These are phyloP conservation scores for Paramecium caudatum DNA, from an alignment of 73 alveolate genomes.

Conservation along the genomic window DNA sequence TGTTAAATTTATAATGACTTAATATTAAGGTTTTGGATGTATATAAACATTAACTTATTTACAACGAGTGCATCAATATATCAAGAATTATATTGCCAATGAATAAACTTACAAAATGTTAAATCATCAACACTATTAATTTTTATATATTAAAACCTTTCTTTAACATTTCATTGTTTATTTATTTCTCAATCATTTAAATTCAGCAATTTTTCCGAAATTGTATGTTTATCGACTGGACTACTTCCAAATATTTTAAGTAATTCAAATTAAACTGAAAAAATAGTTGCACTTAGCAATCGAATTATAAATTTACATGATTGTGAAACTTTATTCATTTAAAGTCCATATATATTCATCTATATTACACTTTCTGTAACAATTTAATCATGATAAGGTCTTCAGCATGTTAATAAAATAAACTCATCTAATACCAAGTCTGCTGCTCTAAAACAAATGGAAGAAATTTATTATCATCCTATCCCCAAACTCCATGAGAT, in stretches of 20 bases:
- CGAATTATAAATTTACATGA: not conserved
- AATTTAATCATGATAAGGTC: not conserved
- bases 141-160: no score
- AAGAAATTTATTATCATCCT: constrained; percentile 97
- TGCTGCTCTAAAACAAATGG: constrained; percentile 97
- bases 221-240: constrained; percentile 47
- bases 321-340: constrained; percentile 11
- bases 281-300: not conserved
- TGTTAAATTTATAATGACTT: no score
- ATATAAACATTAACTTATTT: no score
- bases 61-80: no score
- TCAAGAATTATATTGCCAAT: no score
- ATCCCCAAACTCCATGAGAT: constrained; percentile 99
- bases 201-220: constrained; percentile 22
- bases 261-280: not conserved
- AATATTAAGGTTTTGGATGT: no score
- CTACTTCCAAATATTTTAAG: constrained; percentile 3
- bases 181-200: no score
- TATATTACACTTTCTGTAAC: not conserved
- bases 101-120: no score
- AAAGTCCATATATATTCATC: not conserved
- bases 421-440: not conserved
- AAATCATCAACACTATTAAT: no score
- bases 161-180: no score
- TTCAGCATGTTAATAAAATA: not conserved